Evolutionary conservation across 441 rosid species (phyloP), one percentile per base, ranked within the genome.

Genomic region (Daphne laureola): DNA sequence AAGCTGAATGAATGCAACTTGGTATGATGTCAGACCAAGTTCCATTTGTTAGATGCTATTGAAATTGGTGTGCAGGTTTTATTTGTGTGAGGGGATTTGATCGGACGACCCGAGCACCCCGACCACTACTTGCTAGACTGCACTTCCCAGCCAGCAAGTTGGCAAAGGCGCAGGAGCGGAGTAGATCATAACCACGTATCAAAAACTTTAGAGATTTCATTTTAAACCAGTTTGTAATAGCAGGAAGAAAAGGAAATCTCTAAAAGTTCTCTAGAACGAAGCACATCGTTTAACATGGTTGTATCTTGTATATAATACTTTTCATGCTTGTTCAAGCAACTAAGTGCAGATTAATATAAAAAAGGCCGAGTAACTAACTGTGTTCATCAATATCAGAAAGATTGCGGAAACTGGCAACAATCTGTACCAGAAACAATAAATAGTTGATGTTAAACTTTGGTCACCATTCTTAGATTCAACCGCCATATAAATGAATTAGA

Each of bases 21-120:
- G 9, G 36, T 31, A 5, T 8, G 36, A 31, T 31, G 36, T 6
- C 4, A 31, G 11, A 31, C 9, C 38, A 31, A 31, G 38, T 31
- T 31, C 38, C 11, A 31, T 31, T 31, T 31, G 38, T 9, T 31
- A 31, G 11, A 31, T 31, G 38, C 38, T 31, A 31, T 31, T 25
- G 40, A 49, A 43, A 53, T 53, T 26, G 25, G 50, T 36, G 56
- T 65, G 61, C 77, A 81, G 79, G 87, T 21, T 74, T 45, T 45
- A 79, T 81, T 38, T 81, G 84, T 57, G 81, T 76, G 54, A 66
- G 82, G 54, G 87, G 82, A 51, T 76, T 74, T 51, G 78, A 81
- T 43, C 62, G 68, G 47, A 54, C 65, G 46, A 62, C 74, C 18
- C 70, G 70, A 26, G 84, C 68, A 54, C 82, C 82, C 0, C 72